phyloP scores from a whole-genome alignment of 2,329 filamentous ascomycete genomes.

The Ceratocystis eucalypticola region DNA sequence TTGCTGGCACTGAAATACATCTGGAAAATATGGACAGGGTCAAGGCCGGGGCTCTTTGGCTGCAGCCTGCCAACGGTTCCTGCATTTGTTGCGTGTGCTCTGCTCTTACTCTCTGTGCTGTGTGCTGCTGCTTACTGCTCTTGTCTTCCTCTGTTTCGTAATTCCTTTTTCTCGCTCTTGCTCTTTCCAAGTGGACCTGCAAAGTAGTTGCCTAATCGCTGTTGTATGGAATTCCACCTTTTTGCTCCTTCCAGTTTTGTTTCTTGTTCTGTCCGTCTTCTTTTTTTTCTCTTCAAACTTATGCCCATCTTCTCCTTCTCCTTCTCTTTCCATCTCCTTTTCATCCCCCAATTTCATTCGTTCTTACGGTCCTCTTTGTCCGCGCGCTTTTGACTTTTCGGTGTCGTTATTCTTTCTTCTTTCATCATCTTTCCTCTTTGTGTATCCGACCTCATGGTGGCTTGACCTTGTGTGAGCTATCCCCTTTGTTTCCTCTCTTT shows the following conservation, averaged over 20 bases:
- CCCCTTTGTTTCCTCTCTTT: background rate
- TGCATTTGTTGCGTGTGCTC: background rate
- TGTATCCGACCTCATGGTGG: background rate
- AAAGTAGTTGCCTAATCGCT: slow-evolving; percentile 5
- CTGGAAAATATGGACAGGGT: background rate
- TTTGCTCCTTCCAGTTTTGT: background rate
- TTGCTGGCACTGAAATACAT: background rate
- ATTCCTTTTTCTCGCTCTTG: background rate
- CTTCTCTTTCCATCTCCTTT: background rate
- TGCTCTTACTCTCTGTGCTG: background rate
- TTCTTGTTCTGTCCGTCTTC: background rate
- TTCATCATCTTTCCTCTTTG: background rate
- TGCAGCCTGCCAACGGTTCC: background rate
- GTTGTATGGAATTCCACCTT: background rate
- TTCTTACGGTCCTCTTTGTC: background rate
- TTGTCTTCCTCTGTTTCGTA: background rate
- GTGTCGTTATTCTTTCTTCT: background rate
- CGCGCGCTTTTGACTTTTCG: background rate
- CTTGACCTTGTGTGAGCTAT: background rate
- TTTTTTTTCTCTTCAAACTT: background rate
- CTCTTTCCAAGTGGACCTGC: background rate
- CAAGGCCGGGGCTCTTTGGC: background rate
- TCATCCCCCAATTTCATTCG: background rate
- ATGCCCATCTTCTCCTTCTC: background rate
- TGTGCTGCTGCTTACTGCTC: background rate